Conservation (phyloP, 2,329 filamentous ascomycete genomes). For the Botrytis elliptica region DNA sequence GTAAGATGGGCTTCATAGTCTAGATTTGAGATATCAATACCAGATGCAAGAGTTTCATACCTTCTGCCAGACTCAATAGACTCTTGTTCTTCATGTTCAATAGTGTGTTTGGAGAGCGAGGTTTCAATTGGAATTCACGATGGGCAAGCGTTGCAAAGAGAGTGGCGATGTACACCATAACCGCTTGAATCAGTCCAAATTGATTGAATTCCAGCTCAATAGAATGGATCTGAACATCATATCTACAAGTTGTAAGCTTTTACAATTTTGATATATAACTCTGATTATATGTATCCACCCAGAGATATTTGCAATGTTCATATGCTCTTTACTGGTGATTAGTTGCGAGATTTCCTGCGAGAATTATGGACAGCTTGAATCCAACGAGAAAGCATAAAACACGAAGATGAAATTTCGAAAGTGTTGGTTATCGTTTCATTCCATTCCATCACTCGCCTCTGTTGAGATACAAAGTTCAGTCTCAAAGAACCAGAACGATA, state of each 20-base stretch:
- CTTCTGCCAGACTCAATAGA: not conserved
- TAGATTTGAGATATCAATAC: not conserved
- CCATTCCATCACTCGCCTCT: not conserved
- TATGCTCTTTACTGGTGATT: not conserved
- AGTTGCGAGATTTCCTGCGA: not conserved
- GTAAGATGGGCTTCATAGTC: not conserved
- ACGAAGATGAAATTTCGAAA: not conserved
- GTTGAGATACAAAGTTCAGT: not conserved
- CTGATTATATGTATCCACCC: not conserved
- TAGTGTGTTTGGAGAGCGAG: not conserved
- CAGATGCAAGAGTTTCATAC: not conserved
- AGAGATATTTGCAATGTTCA: not conserved
- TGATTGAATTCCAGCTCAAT: not conserved
- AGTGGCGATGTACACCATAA: not conserved
- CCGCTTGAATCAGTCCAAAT: too few relatives aligned
- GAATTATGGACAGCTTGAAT: not conserved
- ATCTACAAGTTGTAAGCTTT: not conserved
- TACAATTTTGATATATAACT: not conserved
- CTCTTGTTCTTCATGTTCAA: not conserved
- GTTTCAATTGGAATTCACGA: not conserved
- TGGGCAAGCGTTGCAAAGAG: not conserved
- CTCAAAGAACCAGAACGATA: not conserved
- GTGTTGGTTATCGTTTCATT: not conserved
- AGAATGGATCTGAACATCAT: not conserved
- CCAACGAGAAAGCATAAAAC: not conserved